Conservation (phyloP, 2,329 filamentous ascomycete genomes). For the Penicillium sp. region DNA sequence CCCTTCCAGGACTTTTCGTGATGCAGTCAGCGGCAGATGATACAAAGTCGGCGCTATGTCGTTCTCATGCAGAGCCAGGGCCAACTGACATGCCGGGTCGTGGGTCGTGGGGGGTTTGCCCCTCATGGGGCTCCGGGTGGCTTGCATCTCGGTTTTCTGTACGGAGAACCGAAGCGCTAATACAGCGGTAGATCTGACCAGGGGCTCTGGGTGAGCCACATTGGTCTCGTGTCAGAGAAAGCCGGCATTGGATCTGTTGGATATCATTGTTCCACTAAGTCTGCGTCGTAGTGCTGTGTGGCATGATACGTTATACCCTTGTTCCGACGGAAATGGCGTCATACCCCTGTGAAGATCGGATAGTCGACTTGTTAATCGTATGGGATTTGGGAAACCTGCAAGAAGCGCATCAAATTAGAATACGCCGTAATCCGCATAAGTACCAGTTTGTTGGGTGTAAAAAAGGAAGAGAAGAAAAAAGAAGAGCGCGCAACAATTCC, state of each 20-base stretch:
- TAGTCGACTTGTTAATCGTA: not conserved
- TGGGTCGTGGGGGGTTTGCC: slow-evolving; percentile 1
- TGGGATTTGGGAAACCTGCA: not conserved
- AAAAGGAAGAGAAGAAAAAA: not conserved
- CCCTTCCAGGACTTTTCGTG: not conserved
- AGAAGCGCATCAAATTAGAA: not conserved
- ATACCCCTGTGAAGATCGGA: not conserved
- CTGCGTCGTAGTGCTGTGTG: not conserved
- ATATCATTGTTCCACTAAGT: not conserved
- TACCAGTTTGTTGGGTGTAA: not conserved
- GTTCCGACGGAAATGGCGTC: slow-evolving; percentile 4
- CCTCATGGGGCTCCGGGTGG: slow-evolving; percentile 5
- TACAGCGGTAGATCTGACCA: not conserved
- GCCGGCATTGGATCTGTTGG: not conserved
- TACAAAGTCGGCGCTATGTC: not conserved
- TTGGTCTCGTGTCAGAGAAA: not conserved
- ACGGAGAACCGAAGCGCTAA: not conserved
- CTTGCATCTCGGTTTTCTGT: not conserved
- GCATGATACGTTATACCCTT: not conserved
- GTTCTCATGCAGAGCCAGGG: not conserved
- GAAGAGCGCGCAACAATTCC: slow-evolving; percentile 2
- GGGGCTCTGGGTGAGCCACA: not conserved
- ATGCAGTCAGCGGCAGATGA: slow-evolving; percentile 9
- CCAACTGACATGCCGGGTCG: not conserved
- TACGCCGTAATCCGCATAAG: too few relatives aligned